phyloP scores from a whole-genome alignment of 495 filamentous ascomycete species.

The Cudoniella acicularis region DNA sequence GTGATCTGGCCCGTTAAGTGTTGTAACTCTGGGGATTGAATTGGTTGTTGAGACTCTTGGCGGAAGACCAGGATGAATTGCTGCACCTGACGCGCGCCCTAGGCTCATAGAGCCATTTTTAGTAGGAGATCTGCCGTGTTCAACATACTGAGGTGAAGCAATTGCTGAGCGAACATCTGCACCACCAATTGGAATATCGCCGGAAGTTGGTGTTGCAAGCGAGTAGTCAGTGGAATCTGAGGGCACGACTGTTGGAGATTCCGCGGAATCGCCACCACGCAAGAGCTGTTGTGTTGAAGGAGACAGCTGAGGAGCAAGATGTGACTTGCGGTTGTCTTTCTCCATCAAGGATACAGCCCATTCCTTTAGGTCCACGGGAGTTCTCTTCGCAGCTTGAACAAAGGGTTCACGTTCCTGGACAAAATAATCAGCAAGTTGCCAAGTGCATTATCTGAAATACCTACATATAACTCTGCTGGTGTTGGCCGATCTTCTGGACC shows the following conservation, averaged over 20 bases:
- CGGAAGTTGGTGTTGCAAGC: slow-evolving; percentile 56
- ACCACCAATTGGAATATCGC: slow-evolving; percentile 62
- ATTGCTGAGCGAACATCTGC: slow-evolving; percentile 35
- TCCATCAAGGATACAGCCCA: slow-evolving; percentile 93
- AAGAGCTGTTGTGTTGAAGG: slow-evolving; percentile 55
- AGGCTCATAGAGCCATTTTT: slow-evolving; percentile 34
- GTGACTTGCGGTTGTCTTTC: slow-evolving; percentile 84
- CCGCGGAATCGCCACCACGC: slow-evolving; percentile 50
- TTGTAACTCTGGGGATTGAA: slow-evolving; percentile 34
- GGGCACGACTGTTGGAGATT: slow-evolving; percentile 33
- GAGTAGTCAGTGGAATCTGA: slow-evolving; percentile 33
- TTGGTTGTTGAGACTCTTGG: slow-evolving; percentile 42
- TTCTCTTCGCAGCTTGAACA: slow-evolving; percentile 90
- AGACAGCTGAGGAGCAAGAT: slow-evolving; percentile 67
- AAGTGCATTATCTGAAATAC: slow-evolving; percentile 19
- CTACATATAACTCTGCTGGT: slow-evolving; percentile 77
- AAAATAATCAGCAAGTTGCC: slow-evolving; percentile 3
- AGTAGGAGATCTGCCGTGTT: slow-evolving; percentile 26
- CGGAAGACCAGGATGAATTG: slow-evolving; percentile 48
- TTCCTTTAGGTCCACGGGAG: slow-evolving; percentile 81
- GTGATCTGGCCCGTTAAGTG: slow-evolving; percentile 20
- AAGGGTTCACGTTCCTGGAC: slow-evolving; percentile 82
- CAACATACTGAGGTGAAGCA: slow-evolving; percentile 24
- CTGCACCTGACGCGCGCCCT: slow-evolving; percentile 38
- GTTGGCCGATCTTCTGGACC: slow-evolving; percentile 82